phyloP scores from a whole-genome alignment of 805 yeast genomes.

The Scheffersomyces coipomensis region DNA sequence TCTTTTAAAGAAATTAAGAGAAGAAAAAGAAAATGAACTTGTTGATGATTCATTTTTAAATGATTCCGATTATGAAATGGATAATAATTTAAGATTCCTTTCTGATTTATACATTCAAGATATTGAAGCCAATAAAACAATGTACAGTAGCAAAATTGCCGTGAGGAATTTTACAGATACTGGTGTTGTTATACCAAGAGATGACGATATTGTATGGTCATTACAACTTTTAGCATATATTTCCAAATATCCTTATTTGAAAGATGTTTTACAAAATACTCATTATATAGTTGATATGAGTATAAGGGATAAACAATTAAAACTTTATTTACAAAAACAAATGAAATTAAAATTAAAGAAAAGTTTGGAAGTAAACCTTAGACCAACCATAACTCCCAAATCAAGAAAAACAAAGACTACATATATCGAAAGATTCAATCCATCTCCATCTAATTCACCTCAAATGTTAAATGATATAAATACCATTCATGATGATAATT shows the following conservation, averaged over 20 bases:
- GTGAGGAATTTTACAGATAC: constrained; percentile 43
- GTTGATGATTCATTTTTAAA: constrained; percentile 28
- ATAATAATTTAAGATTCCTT: constrained; percentile 38
- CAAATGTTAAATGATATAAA: constrained; percentile 34
- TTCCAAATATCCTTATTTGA: constrained; percentile 82
- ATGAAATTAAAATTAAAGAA: constrained; percentile 30
- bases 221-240: constrained; percentile 88
- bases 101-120: constrained; percentile 41
- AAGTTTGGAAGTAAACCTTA: constrained; percentile 23
- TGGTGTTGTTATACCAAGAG: constrained; percentile 83
- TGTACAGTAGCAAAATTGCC: constrained; percentile 30
- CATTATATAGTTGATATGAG: constrained; percentile 69
- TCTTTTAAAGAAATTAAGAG: constrained; percentile 35
- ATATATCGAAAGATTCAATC: constrained; percentile 20
- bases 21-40: constrained; percentile 34
- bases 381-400: constrained; percentile 34
- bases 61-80: constrained; percentile 41
- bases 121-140: constrained; percentile 21
- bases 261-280: constrained; percentile 70
- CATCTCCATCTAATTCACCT: constrained; percentile 39
- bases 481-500: constrained; percentile 27
- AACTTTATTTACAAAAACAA: constrained; percentile 33
- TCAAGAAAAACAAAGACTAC: constrained; percentile 22
- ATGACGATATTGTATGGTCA: constrained; percentile 93
- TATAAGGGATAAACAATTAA: constrained; percentile 40